Conservation (phyloP, 2,329 filamentous ascomycete species). For the Mariannaea sp. region DNA sequence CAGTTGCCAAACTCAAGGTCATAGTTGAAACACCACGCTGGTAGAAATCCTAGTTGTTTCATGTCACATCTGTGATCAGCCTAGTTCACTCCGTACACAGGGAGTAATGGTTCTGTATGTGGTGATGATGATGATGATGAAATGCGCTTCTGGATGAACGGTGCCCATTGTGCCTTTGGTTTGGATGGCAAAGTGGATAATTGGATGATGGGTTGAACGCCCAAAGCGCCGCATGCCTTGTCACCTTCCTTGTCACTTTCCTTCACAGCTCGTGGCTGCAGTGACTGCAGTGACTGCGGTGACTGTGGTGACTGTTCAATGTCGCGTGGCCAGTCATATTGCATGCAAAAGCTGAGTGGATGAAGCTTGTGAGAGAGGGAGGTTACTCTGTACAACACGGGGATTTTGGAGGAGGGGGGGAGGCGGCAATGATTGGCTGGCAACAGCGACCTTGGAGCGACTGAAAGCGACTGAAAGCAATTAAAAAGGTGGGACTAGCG, state of each 20-base stretch:
- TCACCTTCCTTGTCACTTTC: no score
- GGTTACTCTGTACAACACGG: no score
- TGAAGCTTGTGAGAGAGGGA: no score
- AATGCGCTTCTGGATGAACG: neutral
- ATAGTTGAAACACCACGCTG: neutral
- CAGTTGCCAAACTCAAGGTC: neutral
- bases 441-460: no score
- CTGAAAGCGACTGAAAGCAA: no score
- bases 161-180: conserved; percentile 1
- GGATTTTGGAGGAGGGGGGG: conserved; percentile 1
- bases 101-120: no score
- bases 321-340: conserved; percentile 14
- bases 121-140: no score
- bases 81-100: no score
- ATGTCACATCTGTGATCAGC: conserved; percentile 4
- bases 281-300: no score
- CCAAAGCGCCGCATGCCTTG: no score
- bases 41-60: conserved; percentile 4
- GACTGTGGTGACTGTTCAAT: neutral
- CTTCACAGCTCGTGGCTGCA: no score
- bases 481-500: conserved; percentile 1
- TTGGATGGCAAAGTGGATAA: neutral
- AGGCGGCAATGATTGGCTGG: conserved; percentile 1
- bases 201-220: neutral
- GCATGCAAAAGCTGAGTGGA: conserved; percentile 12